These are phyloP conservation scores for Brettanomyces custersianus DNA, from an alignment of 805 yeast genomes.

Conservation along the genomic window DNA sequence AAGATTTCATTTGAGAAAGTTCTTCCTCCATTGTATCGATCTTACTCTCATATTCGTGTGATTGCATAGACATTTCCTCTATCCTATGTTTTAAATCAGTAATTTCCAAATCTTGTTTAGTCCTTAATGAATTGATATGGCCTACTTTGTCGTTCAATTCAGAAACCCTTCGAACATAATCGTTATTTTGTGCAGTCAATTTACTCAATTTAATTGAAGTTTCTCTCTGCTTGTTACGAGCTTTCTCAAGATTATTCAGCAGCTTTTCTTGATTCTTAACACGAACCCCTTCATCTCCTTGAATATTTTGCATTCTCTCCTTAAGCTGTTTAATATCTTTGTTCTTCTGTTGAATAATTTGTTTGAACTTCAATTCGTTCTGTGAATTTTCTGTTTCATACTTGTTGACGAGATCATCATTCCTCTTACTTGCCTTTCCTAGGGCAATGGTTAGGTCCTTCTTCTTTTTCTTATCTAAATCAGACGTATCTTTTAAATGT, in stretches of 20 bases:
- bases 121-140: slow-evolving; percentile 24
- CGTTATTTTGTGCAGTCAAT: slow-evolving; percentile 35
- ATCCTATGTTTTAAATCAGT: slow-evolving; percentile 54
- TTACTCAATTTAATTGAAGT: slow-evolving; percentile 30
- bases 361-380: slow-evolving; percentile 22
- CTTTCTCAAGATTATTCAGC: slow-evolving; percentile 32
- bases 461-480: not conserved
- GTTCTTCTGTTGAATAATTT: slow-evolving; percentile 26
- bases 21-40: slow-evolving; percentile 73
- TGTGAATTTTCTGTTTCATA: slow-evolving; percentile 17
- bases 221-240: slow-evolving; percentile 24
- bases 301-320: slow-evolving; percentile 32
- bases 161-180: slow-evolving; percentile 30
- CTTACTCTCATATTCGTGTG: slow-evolving; percentile 53
- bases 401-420: slow-evolving; percentile 32
- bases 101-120: slow-evolving; percentile 28
- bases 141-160: slow-evolving; percentile 30
- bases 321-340: slow-evolving; percentile 28
- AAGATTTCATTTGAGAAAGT: slow-evolving; percentile 60
- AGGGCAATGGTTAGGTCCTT: slow-evolving; percentile 3
- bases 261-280: slow-evolving; percentile 32
- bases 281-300: slow-evolving; percentile 26
- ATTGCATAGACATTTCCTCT: slow-evolving; percentile 60
- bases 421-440: not conserved
- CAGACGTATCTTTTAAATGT: not conserved